Conservation (phyloP, 345 rosid genomes). For the Pugionium cornutum region DNA sequence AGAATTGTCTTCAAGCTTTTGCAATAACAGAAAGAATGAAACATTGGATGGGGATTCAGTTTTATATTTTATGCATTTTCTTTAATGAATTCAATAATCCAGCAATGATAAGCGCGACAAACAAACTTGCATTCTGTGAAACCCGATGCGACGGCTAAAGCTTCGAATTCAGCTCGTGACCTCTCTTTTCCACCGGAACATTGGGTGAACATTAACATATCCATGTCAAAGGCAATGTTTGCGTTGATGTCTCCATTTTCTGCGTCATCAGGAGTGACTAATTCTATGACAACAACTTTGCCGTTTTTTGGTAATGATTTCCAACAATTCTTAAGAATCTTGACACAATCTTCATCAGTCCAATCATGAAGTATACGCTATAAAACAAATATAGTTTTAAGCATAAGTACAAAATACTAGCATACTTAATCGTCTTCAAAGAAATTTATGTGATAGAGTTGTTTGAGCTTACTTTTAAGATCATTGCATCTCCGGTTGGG, state of each 20-base stretch:
- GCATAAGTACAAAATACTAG: not conserved
- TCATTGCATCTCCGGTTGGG: constrained; percentile 72
- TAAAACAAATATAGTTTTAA: not conserved
- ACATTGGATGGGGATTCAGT: not conserved
- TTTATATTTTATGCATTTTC: not conserved
- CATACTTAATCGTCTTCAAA: no score
- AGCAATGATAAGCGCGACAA: constrained; percentile 31
- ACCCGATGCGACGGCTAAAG: constrained; percentile 44
- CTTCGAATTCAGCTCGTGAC: constrained; percentile 44
- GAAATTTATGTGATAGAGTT: not conserved
- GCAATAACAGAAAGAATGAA: constrained; percentile 1
- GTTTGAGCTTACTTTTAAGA: constrained; percentile 58
- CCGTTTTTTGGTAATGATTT: constrained; percentile 43
- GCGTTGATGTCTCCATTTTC: constrained; percentile 39
- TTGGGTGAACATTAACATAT: constrained; percentile 49
- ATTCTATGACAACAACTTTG: constrained; percentile 46
- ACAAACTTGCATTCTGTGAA: constrained; percentile 40
- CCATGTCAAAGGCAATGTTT: constrained; percentile 44
- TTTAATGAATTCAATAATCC: constrained; percentile 39
- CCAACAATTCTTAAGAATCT: constrained; percentile 50
- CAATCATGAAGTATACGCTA: constrained; percentile 49
- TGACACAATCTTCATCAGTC: constrained; percentile 48
- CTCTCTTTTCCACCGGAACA: constrained; percentile 53
- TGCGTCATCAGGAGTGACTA: constrained; percentile 37
- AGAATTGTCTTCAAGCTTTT: not conserved